Evolutionary conservation across 1,139 yeast species (phyloP), one percentile per base, ranked within the genome.

Genomic region (Sugiyamaella grinbergsii): DNA sequence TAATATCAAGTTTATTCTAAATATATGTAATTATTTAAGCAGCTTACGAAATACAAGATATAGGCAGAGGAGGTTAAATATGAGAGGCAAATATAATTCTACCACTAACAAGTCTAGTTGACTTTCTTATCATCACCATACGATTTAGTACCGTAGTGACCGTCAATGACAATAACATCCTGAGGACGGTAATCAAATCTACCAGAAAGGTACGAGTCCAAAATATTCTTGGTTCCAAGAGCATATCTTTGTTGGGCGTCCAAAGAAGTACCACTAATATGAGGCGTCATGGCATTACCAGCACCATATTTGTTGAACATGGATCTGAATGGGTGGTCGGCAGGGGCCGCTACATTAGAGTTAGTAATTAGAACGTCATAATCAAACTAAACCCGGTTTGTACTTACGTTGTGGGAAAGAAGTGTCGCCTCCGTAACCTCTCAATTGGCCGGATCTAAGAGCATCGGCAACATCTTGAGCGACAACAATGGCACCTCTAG

Each of bases 271-370:
- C 94, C 94, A 50, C 87, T 81, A 54, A 82, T 79, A 65, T 85
- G 94, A 20, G 91, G 90, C 48, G 89, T 83, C 93, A 85, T 83
- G 53, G 91, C 91, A 64, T 85, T 85, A 60, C 91, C 91, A 39
- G 79, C 84, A 51, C 85, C 86, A 58, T 73, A 78, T 58, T 77
- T 71, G 74, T 82, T 82, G 52, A 72, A 66, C 83, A 84, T 80
- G 20, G 73, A 55, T 74, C 89, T 76, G 91, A 91, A 85, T 56
- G 90, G 89, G 63, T 83, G 89, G 65, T 78, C 77, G 53, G 72
- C 70, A 59, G 89, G 87, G 31, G 93, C 87, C 36, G 94, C 37
- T 41, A 22, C 19, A 29, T 31, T 10, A 15, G 5, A 8, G 43
- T 40, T 40, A 40, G 43, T 40, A 28, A 39, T 7, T 15, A n/a